Evolutionary conservation across 2,329 filamentous ascomycete genomes (phyloP).

Genomic region (Fusarium virguliforme): DNA sequence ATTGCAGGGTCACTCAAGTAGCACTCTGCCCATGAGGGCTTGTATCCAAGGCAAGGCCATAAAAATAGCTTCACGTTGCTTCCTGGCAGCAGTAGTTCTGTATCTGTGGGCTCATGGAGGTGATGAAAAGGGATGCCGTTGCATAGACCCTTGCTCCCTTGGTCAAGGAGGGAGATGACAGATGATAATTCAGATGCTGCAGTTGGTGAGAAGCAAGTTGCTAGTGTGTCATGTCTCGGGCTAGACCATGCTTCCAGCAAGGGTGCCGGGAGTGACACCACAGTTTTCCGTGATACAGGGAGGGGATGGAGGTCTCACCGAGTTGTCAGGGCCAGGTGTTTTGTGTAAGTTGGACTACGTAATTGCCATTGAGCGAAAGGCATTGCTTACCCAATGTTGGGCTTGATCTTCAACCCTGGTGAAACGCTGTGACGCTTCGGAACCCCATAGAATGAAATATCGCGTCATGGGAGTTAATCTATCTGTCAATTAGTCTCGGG

Average conservation of each 20-base stretch:
- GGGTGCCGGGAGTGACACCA: slow-evolving; percentile 28
- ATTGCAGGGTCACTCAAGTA: slow-evolving; percentile 17
- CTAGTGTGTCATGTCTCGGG: neutral
- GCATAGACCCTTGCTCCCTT: slow-evolving; percentile 21
- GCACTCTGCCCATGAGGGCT: neutral
- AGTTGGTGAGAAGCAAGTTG: neutral
- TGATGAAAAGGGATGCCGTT: slow-evolving; percentile 19
- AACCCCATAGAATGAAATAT: neutral
- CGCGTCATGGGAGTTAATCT: slow-evolving; percentile 22
- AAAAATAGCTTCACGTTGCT: slow-evolving; percentile 19
- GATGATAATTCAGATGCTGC: neutral
- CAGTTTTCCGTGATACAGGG: slow-evolving; percentile 10
- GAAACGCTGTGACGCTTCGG: slow-evolving; percentile 17
- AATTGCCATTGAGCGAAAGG: neutral
- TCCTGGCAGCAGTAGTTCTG: slow-evolving; percentile 19
- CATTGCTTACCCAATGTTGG: neutral
- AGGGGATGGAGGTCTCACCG: neutral
- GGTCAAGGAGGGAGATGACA: neutral
- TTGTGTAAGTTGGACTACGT: neutral
- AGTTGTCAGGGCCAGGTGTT: neutral
- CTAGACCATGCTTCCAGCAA: slow-evolving; percentile 13
- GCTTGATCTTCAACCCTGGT: neutral
- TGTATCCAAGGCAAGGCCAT: slow-evolving; percentile 20
- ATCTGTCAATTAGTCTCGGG: slow-evolving; percentile 11
- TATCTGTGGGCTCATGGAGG: slow-evolving; percentile 12